Conservation (phyloP, 139 green algal genomes). For the Micractinium sp. region DNA sequence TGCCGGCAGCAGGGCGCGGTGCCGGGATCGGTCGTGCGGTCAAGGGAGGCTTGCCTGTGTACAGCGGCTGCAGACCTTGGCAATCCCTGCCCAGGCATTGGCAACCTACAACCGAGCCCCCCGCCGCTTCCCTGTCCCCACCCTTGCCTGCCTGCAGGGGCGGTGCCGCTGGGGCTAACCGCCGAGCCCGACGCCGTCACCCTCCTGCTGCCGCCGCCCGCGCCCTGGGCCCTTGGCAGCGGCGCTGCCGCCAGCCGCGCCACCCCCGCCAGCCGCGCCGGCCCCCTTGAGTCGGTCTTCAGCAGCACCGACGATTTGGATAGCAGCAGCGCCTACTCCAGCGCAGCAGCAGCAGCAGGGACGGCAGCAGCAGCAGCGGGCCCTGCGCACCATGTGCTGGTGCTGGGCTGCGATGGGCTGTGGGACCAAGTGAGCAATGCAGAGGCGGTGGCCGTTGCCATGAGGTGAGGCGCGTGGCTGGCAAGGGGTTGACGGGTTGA, state of each 20-base stretch:
- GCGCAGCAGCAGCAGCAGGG: constrained; percentile 41
- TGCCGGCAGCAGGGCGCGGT: not conserved
- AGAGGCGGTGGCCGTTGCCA: constrained; percentile 46
- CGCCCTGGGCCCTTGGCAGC: not conserved
- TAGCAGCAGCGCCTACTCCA: not conserved
- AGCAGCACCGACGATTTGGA: not conserved
- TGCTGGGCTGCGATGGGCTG: constrained; percentile 50
- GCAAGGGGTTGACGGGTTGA: too few relatives aligned
- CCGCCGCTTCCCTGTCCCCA: too few relatives aligned
- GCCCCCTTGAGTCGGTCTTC: not conserved
- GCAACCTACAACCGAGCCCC: not conserved
- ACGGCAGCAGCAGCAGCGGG: not conserved
- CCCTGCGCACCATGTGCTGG: constrained; percentile 27
- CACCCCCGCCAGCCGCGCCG: constrained; percentile 39
- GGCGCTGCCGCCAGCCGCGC: not conserved
- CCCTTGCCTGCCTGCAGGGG: constrained; percentile 8
- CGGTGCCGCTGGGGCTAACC: constrained; percentile 2
- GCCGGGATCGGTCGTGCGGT: too few relatives aligned
- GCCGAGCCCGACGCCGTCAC: constrained; percentile 22
- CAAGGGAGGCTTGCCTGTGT: not conserved
- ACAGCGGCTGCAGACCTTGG: too few relatives aligned
- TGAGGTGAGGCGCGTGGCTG: not conserved
- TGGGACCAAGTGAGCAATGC: constrained; percentile 46
- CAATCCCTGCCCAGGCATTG: not conserved
- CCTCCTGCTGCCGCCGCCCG: not conserved